A percentile compares a stretch with the other conserved stretches of the same genome.
Evolutionary conservation across 2,329 filamentous ascomycete species (phyloP).

Genomic region (Botrytis porri): DNA sequence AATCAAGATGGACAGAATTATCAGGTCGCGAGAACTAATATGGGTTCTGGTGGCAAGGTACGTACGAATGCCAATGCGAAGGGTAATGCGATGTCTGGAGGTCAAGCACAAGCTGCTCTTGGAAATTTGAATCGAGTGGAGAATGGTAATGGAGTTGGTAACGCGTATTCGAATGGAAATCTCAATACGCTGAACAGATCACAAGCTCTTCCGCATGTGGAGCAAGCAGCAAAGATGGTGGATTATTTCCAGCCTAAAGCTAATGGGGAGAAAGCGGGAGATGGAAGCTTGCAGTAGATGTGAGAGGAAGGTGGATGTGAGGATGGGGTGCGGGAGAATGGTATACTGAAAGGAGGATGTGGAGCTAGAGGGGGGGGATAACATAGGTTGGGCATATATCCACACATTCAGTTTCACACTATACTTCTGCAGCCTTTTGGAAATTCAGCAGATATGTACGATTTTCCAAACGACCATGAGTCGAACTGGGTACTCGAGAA

Average conservation of each 20-base stretch:
- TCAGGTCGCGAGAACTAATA: neutral
- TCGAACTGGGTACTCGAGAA: neutral
- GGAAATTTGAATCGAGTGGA: neutral
- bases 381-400: neutral
- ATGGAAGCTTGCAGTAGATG: slow-evolving; percentile 5
- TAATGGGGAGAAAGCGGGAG: neutral
- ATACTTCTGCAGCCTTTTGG: neutral
- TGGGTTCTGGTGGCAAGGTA: neutral
- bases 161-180: neutral
- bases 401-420: too few species aligned
- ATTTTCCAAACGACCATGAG: neutral
- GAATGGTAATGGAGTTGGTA: neutral
- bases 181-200: too few species aligned
- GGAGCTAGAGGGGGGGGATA: neutral
- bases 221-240: slow-evolving; percentile 1
- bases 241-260: slow-evolving; percentile 4
- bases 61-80: neutral
- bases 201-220: neutral
- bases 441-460: neutral
- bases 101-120: neutral
- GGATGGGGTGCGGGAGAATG: neutral
- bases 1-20: neutral
- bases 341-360: neutral
- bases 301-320: accelerated
- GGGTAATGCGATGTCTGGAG: neutral